Evolutionary conservation across 148 eudicot genomes (phyloP).

Genomic region (Polygonum aviculare): DNA sequence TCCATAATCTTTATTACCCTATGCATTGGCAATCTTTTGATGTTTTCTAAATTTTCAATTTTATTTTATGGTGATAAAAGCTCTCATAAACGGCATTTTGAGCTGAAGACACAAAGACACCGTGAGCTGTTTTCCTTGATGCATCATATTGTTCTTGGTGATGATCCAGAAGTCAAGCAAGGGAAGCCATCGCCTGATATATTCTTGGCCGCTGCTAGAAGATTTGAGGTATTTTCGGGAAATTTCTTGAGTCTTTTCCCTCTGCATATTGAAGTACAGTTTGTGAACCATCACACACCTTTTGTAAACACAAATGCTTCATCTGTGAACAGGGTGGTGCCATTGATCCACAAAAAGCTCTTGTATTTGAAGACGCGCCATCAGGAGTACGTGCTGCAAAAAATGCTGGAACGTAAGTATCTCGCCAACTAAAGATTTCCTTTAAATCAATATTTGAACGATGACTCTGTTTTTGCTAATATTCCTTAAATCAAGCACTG

Average conservation of each 20-base stretch:
- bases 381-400: constrained; percentile 84
- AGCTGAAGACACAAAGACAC: constrained; percentile 77
- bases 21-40: background rate
- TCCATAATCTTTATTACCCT: background rate
- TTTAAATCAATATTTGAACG: background rate
- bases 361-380: constrained; percentile 97
- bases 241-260: background rate
- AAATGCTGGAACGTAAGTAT: constrained; percentile 91
- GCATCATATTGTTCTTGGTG: constrained; percentile 93
- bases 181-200: constrained; percentile 95
- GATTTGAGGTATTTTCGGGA: constrained; percentile 68
- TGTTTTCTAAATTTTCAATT: background rate
- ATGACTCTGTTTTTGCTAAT: background rate
- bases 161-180: constrained; percentile 95
- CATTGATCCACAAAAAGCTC: constrained; percentile 48
- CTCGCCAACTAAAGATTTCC: background rate
- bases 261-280: background rate
- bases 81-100: constrained; percentile 69
- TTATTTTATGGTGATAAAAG: constrained; percentile 25
- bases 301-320: background rate
- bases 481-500: background rate
- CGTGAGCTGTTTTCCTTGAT: constrained; percentile 71
- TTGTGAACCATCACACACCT: background rate
- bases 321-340: constrained; percentile 63
- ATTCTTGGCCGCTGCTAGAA: constrained; percentile 76